These are phyloP conservation scores for Botrytis aclada DNA, from an alignment of 2,329 filamentous ascomycete species.

Conservation along the genomic window DNA sequence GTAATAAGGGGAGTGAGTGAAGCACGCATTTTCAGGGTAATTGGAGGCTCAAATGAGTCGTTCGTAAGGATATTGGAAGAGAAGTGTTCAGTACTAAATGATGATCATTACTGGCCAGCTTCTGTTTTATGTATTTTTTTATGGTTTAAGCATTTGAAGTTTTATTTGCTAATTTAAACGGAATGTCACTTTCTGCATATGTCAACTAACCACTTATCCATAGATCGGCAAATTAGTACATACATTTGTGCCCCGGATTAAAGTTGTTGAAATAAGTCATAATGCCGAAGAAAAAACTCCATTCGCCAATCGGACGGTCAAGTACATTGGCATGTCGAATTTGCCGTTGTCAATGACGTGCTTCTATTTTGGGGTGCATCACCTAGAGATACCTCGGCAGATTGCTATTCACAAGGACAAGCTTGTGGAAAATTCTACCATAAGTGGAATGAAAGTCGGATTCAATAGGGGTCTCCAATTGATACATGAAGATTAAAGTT, in stretches of 20 bases:
- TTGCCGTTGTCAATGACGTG: constrained; percentile 1
- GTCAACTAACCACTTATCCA: not conserved
- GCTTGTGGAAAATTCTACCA: not conserved
- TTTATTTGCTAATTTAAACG: not conserved
- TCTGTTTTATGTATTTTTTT: not conserved
- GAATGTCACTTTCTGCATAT: too few relatives aligned
- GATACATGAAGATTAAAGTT: not conserved
- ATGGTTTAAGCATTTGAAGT: not conserved
- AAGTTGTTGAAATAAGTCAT: not conserved
- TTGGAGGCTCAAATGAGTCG: not conserved
- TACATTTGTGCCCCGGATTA: not conserved
- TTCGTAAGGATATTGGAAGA: not conserved
- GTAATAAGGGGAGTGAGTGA: not conserved
- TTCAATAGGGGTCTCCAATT: not conserved
- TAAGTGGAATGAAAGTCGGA: not conserved
- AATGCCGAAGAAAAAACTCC: not conserved
- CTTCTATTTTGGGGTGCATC: not conserved
- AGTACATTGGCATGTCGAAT: not conserved
- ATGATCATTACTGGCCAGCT: not conserved
- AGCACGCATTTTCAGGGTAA: not conserved
- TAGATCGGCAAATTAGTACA: not conserved
- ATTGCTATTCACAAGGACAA: not conserved
- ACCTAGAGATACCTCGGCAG: not conserved
- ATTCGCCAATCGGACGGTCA: not conserved
- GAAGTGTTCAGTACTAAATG: not conserved